phyloP scores from a whole-genome alignment of 148 eudicot species.

The Amaranthus cruentus region DNA sequence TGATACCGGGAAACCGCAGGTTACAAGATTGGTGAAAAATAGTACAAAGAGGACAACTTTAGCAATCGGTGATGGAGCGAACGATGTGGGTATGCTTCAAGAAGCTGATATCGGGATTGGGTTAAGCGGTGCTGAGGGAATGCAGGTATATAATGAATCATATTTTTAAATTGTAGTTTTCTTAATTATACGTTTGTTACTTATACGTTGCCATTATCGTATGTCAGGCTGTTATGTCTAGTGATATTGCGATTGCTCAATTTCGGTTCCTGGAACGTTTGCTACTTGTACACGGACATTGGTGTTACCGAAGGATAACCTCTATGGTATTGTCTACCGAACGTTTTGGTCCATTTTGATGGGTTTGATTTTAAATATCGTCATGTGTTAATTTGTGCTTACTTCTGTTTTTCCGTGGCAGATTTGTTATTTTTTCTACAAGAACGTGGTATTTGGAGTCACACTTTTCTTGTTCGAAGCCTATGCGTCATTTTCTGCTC shows the following conservation, averaged over 20 bases:
- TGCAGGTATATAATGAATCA: constrained; percentile 55
- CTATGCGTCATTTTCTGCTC: constrained; percentile 75
- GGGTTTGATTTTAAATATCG: neutral
- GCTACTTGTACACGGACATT: constrained; percentile 93
- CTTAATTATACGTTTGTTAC: neutral
- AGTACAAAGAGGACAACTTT: constrained; percentile 70
- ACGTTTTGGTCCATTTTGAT: neutral
- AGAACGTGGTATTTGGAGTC: constrained; percentile 70
- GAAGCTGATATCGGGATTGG: constrained; percentile 94
- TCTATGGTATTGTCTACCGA: constrained; percentile 57
- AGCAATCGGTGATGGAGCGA: constrained; percentile 96
- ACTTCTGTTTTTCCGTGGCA: constrained; percentile 31
- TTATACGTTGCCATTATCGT: neutral
- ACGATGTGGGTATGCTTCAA: constrained; percentile 97
- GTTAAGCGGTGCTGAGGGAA: constrained; percentile 92
- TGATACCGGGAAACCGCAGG: constrained; percentile 5
- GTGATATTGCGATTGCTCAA: constrained; percentile 96
- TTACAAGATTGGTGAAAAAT: constrained; percentile 67
- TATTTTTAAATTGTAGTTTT: neutral
- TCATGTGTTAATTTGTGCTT: constrained; percentile 1
- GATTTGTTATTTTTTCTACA: constrained; percentile 98
- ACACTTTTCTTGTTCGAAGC: constrained; percentile 81
- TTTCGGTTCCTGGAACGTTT: constrained; percentile 89
- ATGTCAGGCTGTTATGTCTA: constrained; percentile 89
- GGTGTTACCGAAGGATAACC: constrained; percentile 98